These are phyloP conservation scores for Crithidia acanthocephali DNA, from an alignment of 208 protist genomes.

Conservation along the genomic window DNA sequence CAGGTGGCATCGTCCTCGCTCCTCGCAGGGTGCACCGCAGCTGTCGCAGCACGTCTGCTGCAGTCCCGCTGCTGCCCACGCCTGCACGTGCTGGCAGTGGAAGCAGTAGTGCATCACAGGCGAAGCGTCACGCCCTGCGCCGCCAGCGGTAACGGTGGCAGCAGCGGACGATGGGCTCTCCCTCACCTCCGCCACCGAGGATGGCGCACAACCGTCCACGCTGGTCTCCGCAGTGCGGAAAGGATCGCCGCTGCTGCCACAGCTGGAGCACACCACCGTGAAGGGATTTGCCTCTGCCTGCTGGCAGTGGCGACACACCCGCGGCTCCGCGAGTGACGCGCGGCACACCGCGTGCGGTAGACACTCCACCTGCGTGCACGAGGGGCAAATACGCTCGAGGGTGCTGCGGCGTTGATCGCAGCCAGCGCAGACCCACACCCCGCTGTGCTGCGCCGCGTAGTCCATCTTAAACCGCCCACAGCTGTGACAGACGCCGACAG, in stretches of 20 bases:
- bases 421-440: constrained; percentile 72
- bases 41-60: constrained; percentile 16
- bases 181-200: not conserved
- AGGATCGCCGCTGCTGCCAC: constrained; percentile 23
- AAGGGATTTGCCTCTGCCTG: constrained; percentile 52
- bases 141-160: not conserved
- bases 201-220: too few species aligned
- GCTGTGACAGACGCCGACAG: constrained; percentile 49
- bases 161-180: not conserved
- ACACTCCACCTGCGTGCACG: constrained; percentile 84
- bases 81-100: constrained; percentile 26
- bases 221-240: too few species aligned
- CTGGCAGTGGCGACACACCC: constrained; percentile 44
- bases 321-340: constrained; percentile 8
- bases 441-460: constrained; percentile 45
- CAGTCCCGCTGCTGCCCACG: not conserved
- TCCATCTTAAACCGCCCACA: constrained; percentile 59
- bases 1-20: constrained; percentile 9
- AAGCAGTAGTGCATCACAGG: constrained; percentile 11
- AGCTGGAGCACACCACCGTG: constrained; percentile 25
- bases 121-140: not conserved
- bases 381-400: constrained; percentile 76
- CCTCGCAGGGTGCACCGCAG: constrained; percentile 22
- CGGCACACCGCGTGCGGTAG: constrained; percentile 52
- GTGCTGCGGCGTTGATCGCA: constrained; percentile 72